phyloP scores from a whole-genome alignment of 148 eudicot genomes.

The Rhododendron mucronatum region DNA sequence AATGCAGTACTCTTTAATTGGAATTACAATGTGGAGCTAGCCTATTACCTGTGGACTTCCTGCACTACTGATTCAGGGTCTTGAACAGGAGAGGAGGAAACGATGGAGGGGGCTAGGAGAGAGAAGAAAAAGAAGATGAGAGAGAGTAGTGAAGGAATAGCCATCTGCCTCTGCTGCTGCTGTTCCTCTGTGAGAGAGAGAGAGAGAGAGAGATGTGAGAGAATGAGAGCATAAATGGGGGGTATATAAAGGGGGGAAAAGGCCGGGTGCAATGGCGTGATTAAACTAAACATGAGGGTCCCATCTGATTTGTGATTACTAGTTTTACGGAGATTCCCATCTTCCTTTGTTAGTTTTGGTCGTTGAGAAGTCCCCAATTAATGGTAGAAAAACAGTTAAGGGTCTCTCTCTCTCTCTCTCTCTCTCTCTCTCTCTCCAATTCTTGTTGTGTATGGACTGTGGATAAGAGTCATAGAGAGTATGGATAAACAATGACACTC shows the following conservation, averaged over 20 bases:
- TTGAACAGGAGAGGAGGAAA: constrained; percentile 28
- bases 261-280: constrained; percentile 33
- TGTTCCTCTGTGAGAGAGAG: background rate
- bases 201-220: background rate
- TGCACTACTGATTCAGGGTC: constrained; percentile 52
- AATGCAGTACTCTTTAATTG: background rate
- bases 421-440: background rate
- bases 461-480: background rate
- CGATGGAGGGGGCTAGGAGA: constrained; percentile 15
- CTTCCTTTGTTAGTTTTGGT: constrained; percentile 17
- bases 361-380: constrained; percentile 10
- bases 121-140: constrained; percentile 18
- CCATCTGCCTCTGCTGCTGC: constrained; percentile 17
- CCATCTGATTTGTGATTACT: constrained; percentile 21
- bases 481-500: background rate
- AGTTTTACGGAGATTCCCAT: constrained; percentile 26
- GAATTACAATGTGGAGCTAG: background rate
- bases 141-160: constrained; percentile 10
- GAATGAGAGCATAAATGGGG: constrained; percentile 13
- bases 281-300: constrained; percentile 27
- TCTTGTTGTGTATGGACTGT: background rate
- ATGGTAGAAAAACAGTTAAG: background rate
- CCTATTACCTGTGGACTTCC: constrained; percentile 49
- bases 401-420: background rate
- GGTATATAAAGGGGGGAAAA: constrained; percentile 38